A percentile compares a stretch with the other conserved stretches of the same genome.
These are phyloP conservation scores for Lupinus albus DNA, from an alignment of 306 rosid genomes.

Conservation along the genomic window DNA sequence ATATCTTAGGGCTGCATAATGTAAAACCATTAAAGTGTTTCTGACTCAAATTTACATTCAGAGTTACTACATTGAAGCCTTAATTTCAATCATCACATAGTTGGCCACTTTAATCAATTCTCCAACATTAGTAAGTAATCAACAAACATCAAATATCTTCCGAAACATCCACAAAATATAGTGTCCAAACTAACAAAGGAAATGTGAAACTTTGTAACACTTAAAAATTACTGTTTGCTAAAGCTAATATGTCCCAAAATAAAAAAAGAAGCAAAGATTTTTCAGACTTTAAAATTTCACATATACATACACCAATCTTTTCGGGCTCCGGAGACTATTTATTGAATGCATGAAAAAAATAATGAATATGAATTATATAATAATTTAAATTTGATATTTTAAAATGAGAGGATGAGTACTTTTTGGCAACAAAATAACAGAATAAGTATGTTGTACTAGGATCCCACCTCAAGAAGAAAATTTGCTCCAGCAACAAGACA, in stretches of 20 bases:
- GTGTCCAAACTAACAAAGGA: too few species aligned
- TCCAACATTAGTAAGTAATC: not conserved
- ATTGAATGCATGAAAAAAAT: conserved; percentile 28
- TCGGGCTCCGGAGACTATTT: conserved; percentile 12
- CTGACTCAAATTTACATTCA: not conserved
- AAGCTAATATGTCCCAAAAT: not conserved
- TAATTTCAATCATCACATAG: conserved; percentile 1
- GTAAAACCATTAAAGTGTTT: not conserved
- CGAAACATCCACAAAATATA: not conserved
- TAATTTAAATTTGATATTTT: conserved; percentile 18
- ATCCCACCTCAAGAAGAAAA: conserved; percentile 90
- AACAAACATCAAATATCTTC: conserved; percentile 23
- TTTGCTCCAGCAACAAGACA: conserved; percentile 78
- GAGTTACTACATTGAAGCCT: not conserved
- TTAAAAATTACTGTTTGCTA: not conserved
- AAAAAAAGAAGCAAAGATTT: too few species aligned
- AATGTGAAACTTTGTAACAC: too few species aligned
- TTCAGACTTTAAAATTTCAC: not conserved
- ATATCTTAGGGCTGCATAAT: not conserved
- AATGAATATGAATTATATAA: conserved; percentile 2
- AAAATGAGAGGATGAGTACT: conserved; percentile 26
- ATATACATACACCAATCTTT: conserved; percentile 17
- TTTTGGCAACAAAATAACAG: conserved; percentile 22
- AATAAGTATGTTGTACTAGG: conserved; percentile 32
- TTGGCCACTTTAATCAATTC: not conserved